phyloP scores from a whole-genome alignment of 2,329 filamentous ascomycete genomes.

The Ophiostoma australiae region DNA sequence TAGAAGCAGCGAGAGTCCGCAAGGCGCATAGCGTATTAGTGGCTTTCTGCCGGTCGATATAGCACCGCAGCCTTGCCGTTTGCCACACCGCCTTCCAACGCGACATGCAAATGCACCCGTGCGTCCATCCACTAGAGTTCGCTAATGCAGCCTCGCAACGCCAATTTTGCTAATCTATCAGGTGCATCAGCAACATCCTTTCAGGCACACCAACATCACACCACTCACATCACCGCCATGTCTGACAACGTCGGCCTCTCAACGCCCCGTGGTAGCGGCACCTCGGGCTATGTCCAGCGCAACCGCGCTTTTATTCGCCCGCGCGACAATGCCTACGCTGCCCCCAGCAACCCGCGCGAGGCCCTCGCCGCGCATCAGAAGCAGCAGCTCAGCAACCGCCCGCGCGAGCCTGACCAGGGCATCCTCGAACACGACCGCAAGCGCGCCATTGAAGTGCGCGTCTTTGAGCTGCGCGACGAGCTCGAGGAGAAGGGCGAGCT shows the following conservation, averaged over 20 bases:
- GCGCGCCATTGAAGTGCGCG: constrained; percentile 85
- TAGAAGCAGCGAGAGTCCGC: constrained; percentile 15
- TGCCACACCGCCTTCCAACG: constrained; percentile 20
- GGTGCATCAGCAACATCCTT: background rate
- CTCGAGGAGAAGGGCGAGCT: constrained; percentile 86
- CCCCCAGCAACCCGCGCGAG: constrained; percentile 68
- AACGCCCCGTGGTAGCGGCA: constrained; percentile 90
- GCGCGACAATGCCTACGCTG: constrained; percentile 74
- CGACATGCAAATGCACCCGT: background rate
- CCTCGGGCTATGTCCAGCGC: constrained; percentile 94
- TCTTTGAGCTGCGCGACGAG: constrained; percentile 81
- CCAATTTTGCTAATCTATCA: background rate
- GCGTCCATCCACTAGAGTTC: background rate
- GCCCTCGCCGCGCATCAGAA: constrained; percentile 71
- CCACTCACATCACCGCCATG: constrained; percentile 51
- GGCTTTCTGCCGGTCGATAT: constrained; percentile 19
- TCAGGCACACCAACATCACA: background rate
- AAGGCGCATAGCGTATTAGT: background rate
- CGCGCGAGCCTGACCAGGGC: constrained; percentile 80
- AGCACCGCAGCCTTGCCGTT: constrained; percentile 20
- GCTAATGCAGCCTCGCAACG: background rate
- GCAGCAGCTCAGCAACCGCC: constrained; percentile 59
- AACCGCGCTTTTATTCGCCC: constrained; percentile 85
- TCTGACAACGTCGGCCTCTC: constrained; percentile 95
- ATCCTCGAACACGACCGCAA: constrained; percentile 94